A percentile compares a stretch with the other conserved stretches of the same genome.
Conservation (phyloP, 2,329 filamentous ascomycete species). For the Meredithiella fracta region DNA sequence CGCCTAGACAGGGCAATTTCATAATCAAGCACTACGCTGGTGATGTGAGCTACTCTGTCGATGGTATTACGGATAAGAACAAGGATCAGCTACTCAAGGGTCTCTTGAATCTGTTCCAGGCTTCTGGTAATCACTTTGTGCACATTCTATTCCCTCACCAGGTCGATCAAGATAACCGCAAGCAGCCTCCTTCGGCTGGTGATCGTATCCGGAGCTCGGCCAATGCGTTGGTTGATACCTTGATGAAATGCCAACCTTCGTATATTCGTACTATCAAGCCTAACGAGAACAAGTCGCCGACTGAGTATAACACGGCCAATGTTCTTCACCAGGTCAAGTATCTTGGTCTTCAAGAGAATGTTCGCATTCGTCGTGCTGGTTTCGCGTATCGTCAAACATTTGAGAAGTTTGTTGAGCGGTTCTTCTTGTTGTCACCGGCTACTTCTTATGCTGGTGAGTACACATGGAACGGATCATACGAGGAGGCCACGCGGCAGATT, state of each 20-base stretch:
- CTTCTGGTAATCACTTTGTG: constrained; percentile 71
- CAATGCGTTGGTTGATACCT: constrained; percentile 80
- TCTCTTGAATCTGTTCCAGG: constrained; percentile 68
- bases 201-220: constrained; percentile 92
- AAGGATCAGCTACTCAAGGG: constrained; percentile 96
- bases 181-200: constrained; percentile 82
- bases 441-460: constrained; percentile 95
- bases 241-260: constrained; percentile 94
- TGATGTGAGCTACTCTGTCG: constrained; percentile 84
- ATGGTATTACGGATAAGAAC: constrained; percentile 98
- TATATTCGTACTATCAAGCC: constrained; percentile 99
- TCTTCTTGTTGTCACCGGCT: constrained; percentile 85
- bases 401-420: constrained; percentile 94
- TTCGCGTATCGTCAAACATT: constrained; percentile 96
- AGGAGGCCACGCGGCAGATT: constrained; percentile 80
- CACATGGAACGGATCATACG: constrained; percentile 79
- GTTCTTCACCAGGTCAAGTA: constrained; percentile 98
- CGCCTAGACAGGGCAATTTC: constrained; percentile 84
- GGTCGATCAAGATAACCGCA: constrained; percentile 89
- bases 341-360: constrained; percentile 96
- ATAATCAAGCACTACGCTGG: constrained; percentile 98
- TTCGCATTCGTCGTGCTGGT: constrained; percentile 85
- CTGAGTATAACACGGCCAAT: constrained; percentile 80
- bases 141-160: constrained; percentile 81
- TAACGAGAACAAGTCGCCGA: constrained; percentile 94